Evolutionary conservation across 371 early-diverging fungal species (phyloP).

Genomic region (Mucor saturninus): DNA sequence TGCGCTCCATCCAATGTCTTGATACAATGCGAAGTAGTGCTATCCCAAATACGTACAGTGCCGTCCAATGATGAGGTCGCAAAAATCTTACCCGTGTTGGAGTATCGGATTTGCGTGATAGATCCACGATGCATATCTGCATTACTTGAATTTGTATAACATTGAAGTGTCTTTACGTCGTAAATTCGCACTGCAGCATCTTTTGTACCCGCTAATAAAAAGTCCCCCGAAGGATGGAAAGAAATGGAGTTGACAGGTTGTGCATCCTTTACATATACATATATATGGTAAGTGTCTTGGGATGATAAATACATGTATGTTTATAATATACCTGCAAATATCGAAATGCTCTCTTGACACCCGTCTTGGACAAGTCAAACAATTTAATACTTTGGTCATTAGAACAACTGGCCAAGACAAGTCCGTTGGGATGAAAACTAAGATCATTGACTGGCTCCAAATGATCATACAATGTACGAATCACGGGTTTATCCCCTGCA

Average conservation of each 20-base stretch:
- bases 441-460: constrained; percentile 81
- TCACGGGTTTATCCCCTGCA: constrained; percentile 78
- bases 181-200: constrained; percentile 81
- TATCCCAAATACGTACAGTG: constrained; percentile 88
- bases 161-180: constrained; percentile 82
- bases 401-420: constrained; percentile 86
- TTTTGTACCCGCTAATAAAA: constrained; percentile 72
- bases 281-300: too few relatives aligned
- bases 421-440: constrained; percentile 91
- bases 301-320: too few relatives aligned
- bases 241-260: constrained; percentile 73
- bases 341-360: constrained; percentile 83
- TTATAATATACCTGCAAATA: constrained; percentile 69
- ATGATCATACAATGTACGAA: constrained; percentile 90
- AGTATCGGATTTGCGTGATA: constrained; percentile 79
- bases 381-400: constrained; percentile 87
- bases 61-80: constrained; percentile 85
- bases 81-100: constrained; percentile 73
- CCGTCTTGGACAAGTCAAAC: constrained; percentile 83
- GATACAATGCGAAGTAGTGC: constrained; percentile 73
- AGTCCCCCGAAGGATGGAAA: constrained; percentile 90
- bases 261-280: constrained; percentile 54
- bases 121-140: constrained; percentile 65
- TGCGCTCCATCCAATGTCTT: constrained; percentile 78
- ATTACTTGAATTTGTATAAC: constrained; percentile 65